These are phyloP conservation scores for Fusarium sp. DNA, from an alignment of 2,329 filamentous ascomycete species.

Conservation along the genomic window DNA sequence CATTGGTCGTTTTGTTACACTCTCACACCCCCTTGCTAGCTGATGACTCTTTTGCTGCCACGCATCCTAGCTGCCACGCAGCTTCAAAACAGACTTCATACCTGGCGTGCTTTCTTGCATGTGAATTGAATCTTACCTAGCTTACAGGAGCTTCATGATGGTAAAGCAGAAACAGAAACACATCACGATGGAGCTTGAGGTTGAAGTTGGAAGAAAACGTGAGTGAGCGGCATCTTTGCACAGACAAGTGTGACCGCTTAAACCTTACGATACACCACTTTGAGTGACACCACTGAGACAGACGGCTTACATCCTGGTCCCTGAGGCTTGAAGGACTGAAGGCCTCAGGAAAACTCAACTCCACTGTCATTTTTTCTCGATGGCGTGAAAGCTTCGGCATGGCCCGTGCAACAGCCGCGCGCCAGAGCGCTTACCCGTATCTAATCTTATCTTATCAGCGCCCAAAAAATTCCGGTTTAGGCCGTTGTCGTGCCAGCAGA, in stretches of 20 bases:
- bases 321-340: conserved; percentile 10
- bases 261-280: conserved; percentile 37
- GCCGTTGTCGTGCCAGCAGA: conserved; percentile 40
- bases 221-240: not conserved
- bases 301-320: conserved; percentile 13
- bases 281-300: conserved; percentile 32
- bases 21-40: conserved; percentile 25
- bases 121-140: conserved; percentile 6
- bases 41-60: conserved; percentile 40
- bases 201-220: not conserved
- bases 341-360: conserved; percentile 13
- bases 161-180: not conserved
- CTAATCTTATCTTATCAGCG: conserved; percentile 28
- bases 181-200: not conserved
- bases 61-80: conserved; percentile 32
- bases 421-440: conserved; percentile 10
- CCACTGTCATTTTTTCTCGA: conserved; percentile 12
- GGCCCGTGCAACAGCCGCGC: conserved; percentile 30
- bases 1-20: conserved; percentile 35
- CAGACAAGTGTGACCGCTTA: not conserved
- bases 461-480: not conserved
- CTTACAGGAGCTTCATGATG: not conserved
- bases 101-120: conserved; percentile 13
- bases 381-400: not conserved
- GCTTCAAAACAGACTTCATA: conserved; percentile 12